Base-by-base conservation (phyloP, 306 rosid genomes). In the Sophora flavescens region DNA sequence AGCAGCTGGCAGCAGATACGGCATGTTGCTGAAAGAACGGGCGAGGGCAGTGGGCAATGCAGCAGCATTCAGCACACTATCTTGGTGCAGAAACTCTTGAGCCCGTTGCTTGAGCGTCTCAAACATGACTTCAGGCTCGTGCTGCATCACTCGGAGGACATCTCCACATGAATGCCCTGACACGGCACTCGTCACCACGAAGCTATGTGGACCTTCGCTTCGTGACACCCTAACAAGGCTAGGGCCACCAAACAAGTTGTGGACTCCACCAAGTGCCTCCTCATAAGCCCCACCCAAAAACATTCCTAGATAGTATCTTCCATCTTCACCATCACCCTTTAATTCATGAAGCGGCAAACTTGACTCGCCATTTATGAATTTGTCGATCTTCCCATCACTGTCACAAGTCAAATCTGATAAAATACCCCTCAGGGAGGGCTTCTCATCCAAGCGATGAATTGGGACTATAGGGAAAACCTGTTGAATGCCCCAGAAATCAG, bases 231-330 rank as follows among this genome's bases (percentile, higher is more conserved):
- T 87, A 45, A 92, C 92, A 4, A 90, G 89, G 74, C 97, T 92
- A 44, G 99, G 97, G 62, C 93, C 92, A 48, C 96, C 96, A 15
- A 95, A 95, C 78, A 95, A 84, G 87, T 95, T 95, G 85, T 95
- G 99, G 68, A 92, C 26, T n/a, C 99, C 99, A 4, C 99, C 99
- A 17, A 95, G 96, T 14, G 99, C 97, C 92, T 95, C 99, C 97
- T 95, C 91, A 62, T 95, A 95, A 67, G 99, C 97, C 88, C 99
- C 99, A 3, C 97, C 99, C 86, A 95, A 83, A 85, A 95, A 95
- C 99, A 95, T 95, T 79, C 97, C 99, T 70, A 95, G 70, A 73
- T 86, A 95, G 88, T 95, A 95, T 74, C 81, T 71, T 12, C 72
- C 71, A 45, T 83, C 9, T 39, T 39, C 44, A 39, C 84, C 82